Base-by-base conservation (phyloP, 208 protist species). In the Porcisia hertigi region DNA sequence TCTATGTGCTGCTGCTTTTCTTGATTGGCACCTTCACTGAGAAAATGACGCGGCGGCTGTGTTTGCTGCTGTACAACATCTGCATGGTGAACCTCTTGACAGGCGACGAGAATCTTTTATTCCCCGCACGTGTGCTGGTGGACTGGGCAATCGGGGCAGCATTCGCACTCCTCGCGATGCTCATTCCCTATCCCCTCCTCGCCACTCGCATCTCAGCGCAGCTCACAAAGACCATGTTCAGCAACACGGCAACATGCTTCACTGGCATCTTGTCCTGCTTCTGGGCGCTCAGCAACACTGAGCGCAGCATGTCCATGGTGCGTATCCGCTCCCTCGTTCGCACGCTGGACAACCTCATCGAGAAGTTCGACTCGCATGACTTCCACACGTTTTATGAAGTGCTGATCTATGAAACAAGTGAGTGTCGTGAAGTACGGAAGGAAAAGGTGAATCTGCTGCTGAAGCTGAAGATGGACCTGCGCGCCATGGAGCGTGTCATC, bases 241-340 rank as follows among this genome's bases (percentile, higher is more conserved):
- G 57, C 34, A 85, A 89, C 75, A 85, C 82, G 18, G 80, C 84
- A 1, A 92, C 86, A 2, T 86, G 82, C 71, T 91, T 95, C 81
- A 86, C 80, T 11, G 88, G 86, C 30, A 83, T 93, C 36, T 47
- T 86, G 12, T 83, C 77, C 30, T 92, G 87, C 77, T 95, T 95
- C 72, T 95, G 91, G 88, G 82, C 86, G 0, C 69, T 71, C 39
- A 90, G 81, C 64, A 95, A 93, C 83, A 90, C 84, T 57, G 82
- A 90, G 83, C 86, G 91, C 0, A 92, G 83, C 71, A 90, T 93
- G 88, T 79, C 73, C 49, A 95, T 95, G 91, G 88, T 92, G 62
- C 86, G 85, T 60, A 83, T 95, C 18, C 88, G 91, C 60, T 82
- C 80, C 30, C 75, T 92, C 43, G 84, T 88, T 0, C 81, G 79